Percentiles rank a stretch among this genome's conserved stretches.
Evolutionary conservation across 192 early-diverging fungal genomes (phyloP).

Genomic region (Thamnidium elegans): DNA sequence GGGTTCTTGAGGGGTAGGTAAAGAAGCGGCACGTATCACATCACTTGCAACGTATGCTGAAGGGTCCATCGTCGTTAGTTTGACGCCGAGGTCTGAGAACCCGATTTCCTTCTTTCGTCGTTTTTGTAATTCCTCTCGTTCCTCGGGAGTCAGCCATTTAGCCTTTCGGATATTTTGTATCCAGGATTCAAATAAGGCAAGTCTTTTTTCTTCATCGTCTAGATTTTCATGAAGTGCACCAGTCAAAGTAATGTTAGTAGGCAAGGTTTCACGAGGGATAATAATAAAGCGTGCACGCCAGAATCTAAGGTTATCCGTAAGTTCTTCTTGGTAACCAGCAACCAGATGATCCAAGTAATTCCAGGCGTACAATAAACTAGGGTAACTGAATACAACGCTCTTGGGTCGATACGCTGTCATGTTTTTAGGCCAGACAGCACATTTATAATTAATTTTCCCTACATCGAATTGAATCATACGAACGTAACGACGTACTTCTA

Average conservation of each 20-base stretch:
- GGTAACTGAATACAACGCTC: slow-evolving; percentile 69
- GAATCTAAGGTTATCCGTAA: slow-evolving; percentile 76
- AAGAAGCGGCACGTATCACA: slow-evolving; percentile 17
- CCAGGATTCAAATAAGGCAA: slow-evolving; percentile 84
- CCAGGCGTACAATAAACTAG: slow-evolving; percentile 83
- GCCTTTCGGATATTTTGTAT: slow-evolving; percentile 76
- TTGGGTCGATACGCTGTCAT: slow-evolving; percentile 55
- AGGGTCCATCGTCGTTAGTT: slow-evolving; percentile 39
- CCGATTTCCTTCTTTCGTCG: slow-evolving; percentile 38
- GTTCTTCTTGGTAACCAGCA: slow-evolving; percentile 79
- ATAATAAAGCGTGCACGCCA: slow-evolving; percentile 90
- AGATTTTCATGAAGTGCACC: slow-evolving; percentile 59
- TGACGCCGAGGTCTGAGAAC: slow-evolving; percentile 27
- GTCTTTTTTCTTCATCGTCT: slow-evolving; percentile 84
- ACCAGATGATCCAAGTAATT: slow-evolving; percentile 91
- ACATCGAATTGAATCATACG: slow-evolving; percentile 61
- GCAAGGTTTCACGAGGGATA: slow-evolving; percentile 73
- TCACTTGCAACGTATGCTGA: slow-evolving; percentile 38
- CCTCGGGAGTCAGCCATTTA: slow-evolving; percentile 45
- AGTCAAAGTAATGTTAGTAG: slow-evolving; percentile 47
- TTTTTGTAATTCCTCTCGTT: slow-evolving; percentile 33
- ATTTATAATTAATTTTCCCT: slow-evolving; percentile 64
- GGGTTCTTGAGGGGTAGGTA: not conserved
- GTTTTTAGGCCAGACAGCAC: slow-evolving; percentile 84
- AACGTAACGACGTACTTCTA: slow-evolving; percentile 87